Conservation (phyloP, 768 basidiomycete species). For the Xerocomellus chrysenteron region DNA sequence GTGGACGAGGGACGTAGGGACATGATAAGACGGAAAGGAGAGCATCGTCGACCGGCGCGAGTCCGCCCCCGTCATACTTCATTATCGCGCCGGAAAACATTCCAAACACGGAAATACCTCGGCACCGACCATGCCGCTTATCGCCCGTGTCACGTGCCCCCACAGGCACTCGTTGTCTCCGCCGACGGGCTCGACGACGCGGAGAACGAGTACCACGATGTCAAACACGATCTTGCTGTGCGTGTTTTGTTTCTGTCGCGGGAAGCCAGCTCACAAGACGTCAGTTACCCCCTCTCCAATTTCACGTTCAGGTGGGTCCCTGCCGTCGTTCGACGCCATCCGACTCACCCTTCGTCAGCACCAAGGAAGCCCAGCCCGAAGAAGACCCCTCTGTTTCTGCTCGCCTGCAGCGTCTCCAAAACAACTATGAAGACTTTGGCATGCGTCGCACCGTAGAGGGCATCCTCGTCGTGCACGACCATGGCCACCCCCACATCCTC, state of each 20-base stretch:
- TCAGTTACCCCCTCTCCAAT: conserved; percentile 82
- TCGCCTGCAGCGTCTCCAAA: conserved; percentile 88
- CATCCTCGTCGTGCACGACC: conserved; percentile 80
- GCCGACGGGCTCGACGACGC: conserved; percentile 19
- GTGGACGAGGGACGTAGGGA: not conserved
- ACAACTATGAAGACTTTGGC: conserved; percentile 96
- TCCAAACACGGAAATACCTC: conserved; percentile 5
- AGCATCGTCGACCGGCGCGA: not conserved
- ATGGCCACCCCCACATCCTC: conserved; percentile 95
- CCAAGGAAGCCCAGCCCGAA: conserved; percentile 95
- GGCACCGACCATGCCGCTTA: not conserved
- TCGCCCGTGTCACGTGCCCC: conserved; percentile 16
- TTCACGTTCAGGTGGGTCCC: conserved; percentile 79
- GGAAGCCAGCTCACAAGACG: not conserved
- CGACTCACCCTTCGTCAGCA: conserved; percentile 46
- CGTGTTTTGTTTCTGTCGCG: conserved; percentile 12
- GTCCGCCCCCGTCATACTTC: not conserved
- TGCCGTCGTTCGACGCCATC: not conserved
- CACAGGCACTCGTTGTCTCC: not conserved
- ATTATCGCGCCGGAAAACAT: not conserved
- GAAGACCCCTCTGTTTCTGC: conserved; percentile 97
- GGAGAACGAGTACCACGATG: conserved; percentile 36
- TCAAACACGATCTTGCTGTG: conserved; percentile 55
- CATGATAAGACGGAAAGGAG: conserved; percentile 4
- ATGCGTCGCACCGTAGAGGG: conserved; percentile 95